Evolutionary conservation across 257 asterid genomes (phyloP), one percentile per base, ranked within the genome.

Genomic region (Solanum okadae): DNA sequence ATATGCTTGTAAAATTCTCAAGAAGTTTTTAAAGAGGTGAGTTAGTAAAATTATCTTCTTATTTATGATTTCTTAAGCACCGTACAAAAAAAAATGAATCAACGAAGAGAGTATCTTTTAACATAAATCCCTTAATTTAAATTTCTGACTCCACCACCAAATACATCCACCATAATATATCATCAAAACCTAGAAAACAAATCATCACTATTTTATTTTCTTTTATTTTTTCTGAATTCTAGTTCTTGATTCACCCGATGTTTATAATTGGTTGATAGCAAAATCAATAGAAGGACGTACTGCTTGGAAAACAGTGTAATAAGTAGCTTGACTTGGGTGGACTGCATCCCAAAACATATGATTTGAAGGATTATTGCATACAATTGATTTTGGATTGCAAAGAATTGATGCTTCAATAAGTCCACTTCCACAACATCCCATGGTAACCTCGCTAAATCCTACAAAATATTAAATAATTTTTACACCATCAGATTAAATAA

Each of bases 341-440:
- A 93, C 81, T 33, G 98, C 42, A 73, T 95, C 98, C 94, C 96
- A 95, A 31, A 95, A 95, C 0, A 95, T 63, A 85, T 91, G 91
- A 84, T 91, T 91, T 1, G 98, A 91, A 25, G 87, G 93, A 86
- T 94, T 93, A 3, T 89, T 76, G 87, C 98, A 95, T 29, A 94
- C 22, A 0, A 16, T 1, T 14, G 94, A 89, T 8, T 27, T 33
- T 4, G 89, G 31, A 88, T 94, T 95, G 92, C 98, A 95, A n/a
- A 91, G 14, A 27, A 89, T 6, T 31, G 92, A 46, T 1, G 82
- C 38, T 87, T 95, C 98, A 4, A 93, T 1, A 0, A 89, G 16
- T 70, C 98, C 98, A 83, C 91, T 95, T 56, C 96, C 98, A 73
- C 98, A 94, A 59, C 98, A 94, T 1, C 98, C 98, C 18, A 27